Evolutionary conservation across 768 basidiomycete genomes (phyloP), one percentile per base, ranked within the genome.

Genomic region (Termitomyces sp.): DNA sequence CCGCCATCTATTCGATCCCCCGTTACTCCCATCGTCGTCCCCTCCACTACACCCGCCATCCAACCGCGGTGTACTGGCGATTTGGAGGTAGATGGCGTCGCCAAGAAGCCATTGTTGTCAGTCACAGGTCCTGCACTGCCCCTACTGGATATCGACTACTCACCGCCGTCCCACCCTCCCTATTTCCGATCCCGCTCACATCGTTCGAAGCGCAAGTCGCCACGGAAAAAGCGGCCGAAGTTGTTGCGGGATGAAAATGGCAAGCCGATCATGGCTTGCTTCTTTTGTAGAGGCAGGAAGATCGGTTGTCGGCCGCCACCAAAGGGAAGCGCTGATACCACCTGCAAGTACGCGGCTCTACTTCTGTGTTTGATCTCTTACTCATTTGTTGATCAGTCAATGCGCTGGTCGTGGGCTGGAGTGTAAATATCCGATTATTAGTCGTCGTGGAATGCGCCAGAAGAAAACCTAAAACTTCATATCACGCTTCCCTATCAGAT

Each of bases 261-360:
- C n/a, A n/a, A n/a, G n/a, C 20, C 78, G 13, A 69, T 73, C 2
- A 65, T 80, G 24, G 80, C 80, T 1, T 81, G 80, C 53, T 65
- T 77, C 1, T 81, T 81, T 61, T 81, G 80, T 52, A 69, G 80
- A 6, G 76, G 76, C 1, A 69, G 80, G 13, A 81, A 82, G 68
- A 82, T 82, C 48, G 80, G 79, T 6, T 82, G 80, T 24, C 77
- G 81, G 0, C 72, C 77, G 5, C 75, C 78, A 1, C 61, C 68
- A 3, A 66, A 68, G 0, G 73, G 70, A 2, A 74, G 70, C 47
- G 69, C 67, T 36, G 76, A 76, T 54, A 70, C 68, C 45, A 73
- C 77, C 0, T 81, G 80, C 78, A 79, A 79, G 80, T 81, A 60
- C 73, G 80, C 75, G 5, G 20, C 12, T 6, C 28, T 7, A 28